These are phyloP conservation scores for Heterobasidion parviporum DNA, from an alignment of 1,284 basidiomycete species.

Conservation along the genomic window DNA sequence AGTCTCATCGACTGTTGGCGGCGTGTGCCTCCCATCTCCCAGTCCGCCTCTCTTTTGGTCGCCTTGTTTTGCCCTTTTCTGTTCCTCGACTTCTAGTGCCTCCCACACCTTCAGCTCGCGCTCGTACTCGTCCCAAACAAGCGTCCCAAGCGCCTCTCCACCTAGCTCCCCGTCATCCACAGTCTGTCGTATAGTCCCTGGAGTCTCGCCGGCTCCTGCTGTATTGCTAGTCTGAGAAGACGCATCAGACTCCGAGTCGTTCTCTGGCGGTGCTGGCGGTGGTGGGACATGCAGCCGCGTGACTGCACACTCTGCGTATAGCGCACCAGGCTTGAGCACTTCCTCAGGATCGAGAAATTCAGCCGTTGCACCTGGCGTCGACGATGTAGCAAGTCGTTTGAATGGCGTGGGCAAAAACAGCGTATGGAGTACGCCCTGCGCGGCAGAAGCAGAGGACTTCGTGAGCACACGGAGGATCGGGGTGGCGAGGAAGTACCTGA, in stretches of 20 bases:
- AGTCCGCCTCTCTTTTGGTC: constrained; percentile 1
- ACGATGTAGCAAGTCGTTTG: constrained; percentile 28
- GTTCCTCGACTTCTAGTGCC: constrained; percentile 18
- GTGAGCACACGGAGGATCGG: constrained; percentile 53
- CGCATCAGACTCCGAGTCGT: constrained; percentile 1
- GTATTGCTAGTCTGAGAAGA: constrained; percentile 13
- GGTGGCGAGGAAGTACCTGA: constrained; percentile 53
- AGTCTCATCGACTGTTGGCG: constrained; percentile 6
- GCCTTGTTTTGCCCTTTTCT: background rate
- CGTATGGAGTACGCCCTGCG: constrained; percentile 60
- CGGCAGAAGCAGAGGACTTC: constrained; percentile 48
- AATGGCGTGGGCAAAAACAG: constrained; percentile 72
- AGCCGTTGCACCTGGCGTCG: constrained; percentile 4
- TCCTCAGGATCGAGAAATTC: constrained; percentile 29
- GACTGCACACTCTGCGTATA: constrained; percentile 66
- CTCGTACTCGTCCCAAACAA: constrained; percentile 71
- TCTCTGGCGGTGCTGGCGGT: constrained; percentile 13
- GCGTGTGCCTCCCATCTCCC: constrained; percentile 3
- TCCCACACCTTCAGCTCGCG: constrained; percentile 56
- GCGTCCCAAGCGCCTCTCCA: constrained; percentile 53
- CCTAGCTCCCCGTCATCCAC: constrained; percentile 61
- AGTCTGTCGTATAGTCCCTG: constrained; percentile 19
- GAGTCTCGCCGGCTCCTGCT: constrained; percentile 18
- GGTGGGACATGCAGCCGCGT: constrained; percentile 39
- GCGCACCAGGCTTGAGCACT: constrained; percentile 63